Percentiles rank a stretch among this genome's conserved stretches.
Evolutionary conservation across 2,329 filamentous ascomycete genomes (phyloP).

Genomic region (Aspergillus clavatus): DNA sequence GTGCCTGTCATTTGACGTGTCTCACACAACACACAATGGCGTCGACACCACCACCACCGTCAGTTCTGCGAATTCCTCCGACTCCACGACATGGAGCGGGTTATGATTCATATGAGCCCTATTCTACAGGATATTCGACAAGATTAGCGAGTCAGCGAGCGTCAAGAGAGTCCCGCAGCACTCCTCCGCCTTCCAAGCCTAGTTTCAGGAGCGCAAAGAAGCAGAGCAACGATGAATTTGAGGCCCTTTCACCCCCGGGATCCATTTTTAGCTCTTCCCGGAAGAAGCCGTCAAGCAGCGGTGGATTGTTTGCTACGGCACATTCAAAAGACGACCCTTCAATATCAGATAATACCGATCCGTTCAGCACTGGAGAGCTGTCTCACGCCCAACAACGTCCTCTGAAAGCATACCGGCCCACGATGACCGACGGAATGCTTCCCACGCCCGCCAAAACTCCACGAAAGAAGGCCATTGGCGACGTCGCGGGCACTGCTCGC

Average conservation of each 20-base stretch:
- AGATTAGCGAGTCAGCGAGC: slow-evolving; percentile 35
- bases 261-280: slow-evolving; percentile 25
- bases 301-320: slow-evolving; percentile 7
- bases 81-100: slow-evolving; percentile 44
- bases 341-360: slow-evolving; percentile 17
- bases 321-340: slow-evolving; percentile 17
- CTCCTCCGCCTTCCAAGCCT: slow-evolving; percentile 26
- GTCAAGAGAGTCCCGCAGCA: slow-evolving; percentile 23
- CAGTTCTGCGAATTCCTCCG: slow-evolving; percentile 36
- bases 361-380: slow-evolving; percentile 20
- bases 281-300: slow-evolving; percentile 21
- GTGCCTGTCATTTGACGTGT: background rate
- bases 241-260: slow-evolving; percentile 26
- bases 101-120: slow-evolving; percentile 40
- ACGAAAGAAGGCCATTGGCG: slow-evolving; percentile 47
- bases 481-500: slow-evolving; percentile 48
- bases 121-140: slow-evolving; percentile 38
- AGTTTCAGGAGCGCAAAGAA: slow-evolving; percentile 19
- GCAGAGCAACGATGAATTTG: slow-evolving; percentile 18
- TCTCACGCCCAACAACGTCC: slow-evolving; percentile 18
- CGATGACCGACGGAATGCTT: slow-evolving; percentile 45
- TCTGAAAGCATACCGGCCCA: slow-evolving; percentile 22
- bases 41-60: slow-evolving; percentile 42
- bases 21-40: slow-evolving; percentile 32
- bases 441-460: slow-evolving; percentile 61